A percentile compares a stretch with the other conserved stretches of the same genome.
These are phyloP conservation scores for Eucalyptus sp. DNA, from an alignment of 345 rosid species.

Conservation along the genomic window DNA sequence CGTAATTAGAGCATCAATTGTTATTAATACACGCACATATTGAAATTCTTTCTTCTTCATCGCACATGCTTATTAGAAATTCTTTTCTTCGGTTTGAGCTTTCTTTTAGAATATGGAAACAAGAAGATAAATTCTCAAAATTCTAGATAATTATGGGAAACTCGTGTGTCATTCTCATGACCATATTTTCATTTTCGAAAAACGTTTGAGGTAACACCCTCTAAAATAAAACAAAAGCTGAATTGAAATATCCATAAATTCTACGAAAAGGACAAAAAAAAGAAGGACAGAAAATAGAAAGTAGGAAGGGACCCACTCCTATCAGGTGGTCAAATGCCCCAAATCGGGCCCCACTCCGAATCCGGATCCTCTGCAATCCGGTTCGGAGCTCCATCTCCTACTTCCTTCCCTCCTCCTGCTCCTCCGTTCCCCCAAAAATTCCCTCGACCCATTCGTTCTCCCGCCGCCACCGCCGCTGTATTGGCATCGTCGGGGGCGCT, in stretches of 20 bases:
- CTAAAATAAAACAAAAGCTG: background rate
- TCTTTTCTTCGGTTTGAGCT: background rate
- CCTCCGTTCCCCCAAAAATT: background rate
- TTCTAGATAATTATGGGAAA: background rate
- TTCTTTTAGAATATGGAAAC: background rate
- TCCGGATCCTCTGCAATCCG: background rate
- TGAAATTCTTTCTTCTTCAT: background rate
- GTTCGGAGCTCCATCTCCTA: background rate
- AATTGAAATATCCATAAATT: background rate
- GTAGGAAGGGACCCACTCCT: background rate
- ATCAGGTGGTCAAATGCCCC: background rate
- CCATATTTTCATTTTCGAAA: background rate
- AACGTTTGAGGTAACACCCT: background rate
- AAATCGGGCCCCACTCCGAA: background rate
- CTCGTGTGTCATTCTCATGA: background rate
- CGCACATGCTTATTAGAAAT: accelerated
- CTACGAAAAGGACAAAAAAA: background rate
- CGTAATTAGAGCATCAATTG: no score
- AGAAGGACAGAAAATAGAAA: background rate
- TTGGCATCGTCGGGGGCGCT: background rate
- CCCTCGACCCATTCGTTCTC: background rate
- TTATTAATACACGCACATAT: background rate
- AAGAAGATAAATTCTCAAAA: background rate
- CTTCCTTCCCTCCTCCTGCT: background rate
- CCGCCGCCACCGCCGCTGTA: background rate